A percentile compares a stretch with the other conserved stretches of the same genome.
Evolutionary conservation across 1,284 basidiomycete species (phyloP).

Genomic region (Ustilago lituana): DNA sequence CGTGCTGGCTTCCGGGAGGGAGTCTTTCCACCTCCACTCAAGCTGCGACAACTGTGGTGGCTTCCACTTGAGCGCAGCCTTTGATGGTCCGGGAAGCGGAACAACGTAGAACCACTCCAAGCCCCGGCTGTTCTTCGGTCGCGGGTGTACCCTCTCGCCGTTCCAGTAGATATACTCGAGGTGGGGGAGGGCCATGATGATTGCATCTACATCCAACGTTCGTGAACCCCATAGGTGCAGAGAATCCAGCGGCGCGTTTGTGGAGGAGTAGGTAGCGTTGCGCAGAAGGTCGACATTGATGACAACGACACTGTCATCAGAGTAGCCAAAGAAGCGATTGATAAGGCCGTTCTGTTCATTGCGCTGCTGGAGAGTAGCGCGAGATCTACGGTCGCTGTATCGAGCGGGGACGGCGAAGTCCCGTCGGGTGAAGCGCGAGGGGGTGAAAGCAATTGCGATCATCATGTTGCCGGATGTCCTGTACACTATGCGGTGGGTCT

Average conservation of each 20-base stretch:
- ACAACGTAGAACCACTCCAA: constrained; percentile 18
- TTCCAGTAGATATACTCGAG: constrained; percentile 35
- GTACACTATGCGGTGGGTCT: constrained; percentile 10
- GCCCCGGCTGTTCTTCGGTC: background rate
- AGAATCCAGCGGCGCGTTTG: constrained; percentile 20
- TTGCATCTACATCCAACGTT: background rate
- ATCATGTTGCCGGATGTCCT: constrained; percentile 10
- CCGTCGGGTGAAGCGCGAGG: constrained; percentile 4
- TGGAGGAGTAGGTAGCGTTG: constrained; percentile 40
- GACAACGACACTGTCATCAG: constrained; percentile 26
- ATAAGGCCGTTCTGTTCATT: constrained; percentile 1
- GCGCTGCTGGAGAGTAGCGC: background rate
- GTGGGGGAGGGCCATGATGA: constrained; percentile 17
- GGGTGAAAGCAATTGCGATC: constrained; percentile 10
- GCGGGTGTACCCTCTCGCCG: constrained; percentile 9
- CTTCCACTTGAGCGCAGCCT: constrained; percentile 9
- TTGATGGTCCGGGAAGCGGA: constrained; percentile 14
- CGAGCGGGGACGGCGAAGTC: constrained; percentile 24
- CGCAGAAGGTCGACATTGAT: constrained; percentile 29
- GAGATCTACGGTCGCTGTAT: background rate
- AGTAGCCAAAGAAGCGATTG: constrained; percentile 29
- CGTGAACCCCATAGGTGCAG: constrained; percentile 27
- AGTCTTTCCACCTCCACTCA: constrained; percentile 77
- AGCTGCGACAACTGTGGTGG: constrained; percentile 18
- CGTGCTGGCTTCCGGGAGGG: constrained; percentile 75